Conservation (phyloP, 2,329 filamentous ascomycete species). For the Fusarium siculi region DNA sequence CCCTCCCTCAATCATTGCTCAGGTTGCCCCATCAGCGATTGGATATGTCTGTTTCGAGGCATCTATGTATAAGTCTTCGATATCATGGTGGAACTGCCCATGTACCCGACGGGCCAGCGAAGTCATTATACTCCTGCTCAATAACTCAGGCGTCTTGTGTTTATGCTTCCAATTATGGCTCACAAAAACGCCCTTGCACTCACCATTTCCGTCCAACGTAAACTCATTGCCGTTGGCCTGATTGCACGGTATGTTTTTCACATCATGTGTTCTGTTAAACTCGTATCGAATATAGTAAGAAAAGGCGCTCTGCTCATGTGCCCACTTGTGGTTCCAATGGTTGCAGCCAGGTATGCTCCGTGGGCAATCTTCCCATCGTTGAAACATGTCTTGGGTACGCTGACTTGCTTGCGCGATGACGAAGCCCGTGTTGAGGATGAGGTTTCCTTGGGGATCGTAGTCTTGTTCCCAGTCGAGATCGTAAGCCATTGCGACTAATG, state of each 20-base stretch:
- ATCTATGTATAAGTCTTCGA: not conserved
- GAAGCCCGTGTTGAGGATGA: constrained; percentile 42
- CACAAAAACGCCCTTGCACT: constrained; percentile 11
- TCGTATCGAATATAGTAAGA: constrained; percentile 19
- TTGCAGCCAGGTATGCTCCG: constrained; percentile 5
- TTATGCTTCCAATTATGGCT: constrained; percentile 21
- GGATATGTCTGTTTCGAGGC: not conserved
- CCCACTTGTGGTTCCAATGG: constrained; percentile 13
- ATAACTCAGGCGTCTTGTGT: constrained; percentile 6
- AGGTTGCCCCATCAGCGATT: not conserved
- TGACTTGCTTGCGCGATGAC: constrained; percentile 36
- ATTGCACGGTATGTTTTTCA: constrained; percentile 9
- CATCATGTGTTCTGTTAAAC: constrained; percentile 5
- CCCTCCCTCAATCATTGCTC: not conserved
- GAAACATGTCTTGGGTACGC: constrained; percentile 38
- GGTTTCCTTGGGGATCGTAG: constrained; percentile 45
- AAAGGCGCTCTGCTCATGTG: constrained; percentile 10
- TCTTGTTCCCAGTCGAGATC: constrained; percentile 55
- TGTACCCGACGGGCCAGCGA: constrained; percentile 8
- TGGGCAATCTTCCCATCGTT: constrained; percentile 23
- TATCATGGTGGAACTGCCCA: constrained; percentile 9
- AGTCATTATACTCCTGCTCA: constrained; percentile 25
- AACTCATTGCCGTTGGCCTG: constrained; percentile 14
- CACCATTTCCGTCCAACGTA: not conserved
- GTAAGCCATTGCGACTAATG: constrained; percentile 57